Percentiles rank a stretch among this genome's conserved stretches.
Conservation (phyloP, 2,329 filamentous ascomycete species). For the Colletotrichum endophyticum region DNA sequence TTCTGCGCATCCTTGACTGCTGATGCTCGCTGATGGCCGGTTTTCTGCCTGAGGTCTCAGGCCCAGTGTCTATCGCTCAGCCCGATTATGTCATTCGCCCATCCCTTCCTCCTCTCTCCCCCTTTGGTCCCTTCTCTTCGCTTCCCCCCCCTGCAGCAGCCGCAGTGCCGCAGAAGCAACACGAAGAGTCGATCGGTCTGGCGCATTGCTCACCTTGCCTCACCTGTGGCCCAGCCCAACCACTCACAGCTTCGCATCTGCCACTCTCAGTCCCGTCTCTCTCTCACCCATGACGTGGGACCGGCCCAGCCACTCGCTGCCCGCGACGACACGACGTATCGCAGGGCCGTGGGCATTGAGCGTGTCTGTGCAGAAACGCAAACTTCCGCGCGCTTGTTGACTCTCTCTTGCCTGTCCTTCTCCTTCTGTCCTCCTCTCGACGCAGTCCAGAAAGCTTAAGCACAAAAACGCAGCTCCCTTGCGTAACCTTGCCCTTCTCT, state of each 20-base stretch:
- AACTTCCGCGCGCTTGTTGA: neutral
- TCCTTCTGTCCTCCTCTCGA: neutral
- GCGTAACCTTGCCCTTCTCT: neutral
- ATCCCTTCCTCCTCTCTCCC: neutral
- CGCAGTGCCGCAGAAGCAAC: neutral
- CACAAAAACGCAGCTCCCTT: neutral
- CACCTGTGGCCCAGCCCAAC: neutral
- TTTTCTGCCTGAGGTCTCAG: neutral
- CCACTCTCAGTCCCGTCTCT: neutral
- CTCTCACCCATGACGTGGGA: neutral
- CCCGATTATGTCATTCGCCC: constrained; percentile 11
- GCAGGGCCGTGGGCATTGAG: neutral
- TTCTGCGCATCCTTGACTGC: neutral
- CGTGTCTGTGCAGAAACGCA: neutral
- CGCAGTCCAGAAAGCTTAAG: neutral
- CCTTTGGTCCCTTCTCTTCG: neutral
- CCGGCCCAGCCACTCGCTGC: neutral
- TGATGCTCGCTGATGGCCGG: neutral
- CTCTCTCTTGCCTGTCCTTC: neutral
- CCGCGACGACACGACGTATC: neutral
- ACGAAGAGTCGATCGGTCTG: neutral
- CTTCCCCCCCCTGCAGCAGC: neutral
- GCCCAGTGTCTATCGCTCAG: neutral
- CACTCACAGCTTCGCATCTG: neutral
- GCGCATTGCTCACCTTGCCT: neutral